Evolutionary conservation across 257 asterid species (phyloP).

Genomic region (Gardenia jasminoides): DNA sequence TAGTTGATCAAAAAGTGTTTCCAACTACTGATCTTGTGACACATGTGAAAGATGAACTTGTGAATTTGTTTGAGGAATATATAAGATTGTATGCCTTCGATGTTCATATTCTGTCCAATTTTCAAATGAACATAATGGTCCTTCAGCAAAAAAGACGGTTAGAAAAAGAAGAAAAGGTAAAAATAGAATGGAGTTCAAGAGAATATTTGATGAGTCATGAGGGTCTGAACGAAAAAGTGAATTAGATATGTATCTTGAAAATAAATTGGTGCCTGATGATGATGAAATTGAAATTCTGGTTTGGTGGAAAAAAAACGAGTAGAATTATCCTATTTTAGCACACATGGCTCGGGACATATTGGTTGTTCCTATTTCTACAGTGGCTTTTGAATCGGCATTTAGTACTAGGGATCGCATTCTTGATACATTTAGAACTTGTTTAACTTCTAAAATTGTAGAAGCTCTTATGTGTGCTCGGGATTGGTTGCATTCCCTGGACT

Average conservation of each 20-base stretch:
- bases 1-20: not conserved
- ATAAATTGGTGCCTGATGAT: not conserved
- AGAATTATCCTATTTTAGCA: not conserved
- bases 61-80: not conserved
- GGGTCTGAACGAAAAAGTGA: not conserved
- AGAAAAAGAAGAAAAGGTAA: not conserved
- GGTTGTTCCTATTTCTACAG: not conserved
- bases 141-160: not conserved
- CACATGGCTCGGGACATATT: slow-evolving; percentile 6
- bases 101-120: too few relatives aligned
- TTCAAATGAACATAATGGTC: not conserved
- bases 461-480: too few relatives aligned
- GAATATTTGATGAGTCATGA: too few relatives aligned
- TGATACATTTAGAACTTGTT: too few relatives aligned
- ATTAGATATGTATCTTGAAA: not conserved
- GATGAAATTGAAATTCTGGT: not conserved
- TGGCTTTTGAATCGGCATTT: not conserved
- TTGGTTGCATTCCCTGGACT: too few relatives aligned
- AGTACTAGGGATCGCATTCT: too few relatives aligned
- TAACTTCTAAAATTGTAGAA: too few relatives aligned
- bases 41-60: not conserved
- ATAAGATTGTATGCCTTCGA: not conserved
- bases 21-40: not conserved
- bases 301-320: not conserved
- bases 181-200: too few relatives aligned